Conservation (phyloP, 2,329 filamentous ascomycete genomes). For the Cytospora chrysosperma region DNA sequence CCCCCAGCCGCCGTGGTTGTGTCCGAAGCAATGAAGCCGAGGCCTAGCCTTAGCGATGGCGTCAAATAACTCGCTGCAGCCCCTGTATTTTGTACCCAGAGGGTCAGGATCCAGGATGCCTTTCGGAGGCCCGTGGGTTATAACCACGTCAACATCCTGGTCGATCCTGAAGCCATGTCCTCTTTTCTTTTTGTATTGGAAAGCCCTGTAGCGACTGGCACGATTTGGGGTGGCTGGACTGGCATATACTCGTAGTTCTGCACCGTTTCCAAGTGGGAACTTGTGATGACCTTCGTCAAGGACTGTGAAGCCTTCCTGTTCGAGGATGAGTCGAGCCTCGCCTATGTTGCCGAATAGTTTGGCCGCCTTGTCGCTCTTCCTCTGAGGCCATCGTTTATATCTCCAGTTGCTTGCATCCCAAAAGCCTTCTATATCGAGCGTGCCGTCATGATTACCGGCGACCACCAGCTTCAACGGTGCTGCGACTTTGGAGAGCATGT, state of each 20-base stretch:
- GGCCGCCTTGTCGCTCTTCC: neutral
- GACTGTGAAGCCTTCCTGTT: conserved; percentile 34
- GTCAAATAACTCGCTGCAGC: conserved; percentile 34
- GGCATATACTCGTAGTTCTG: conserved; percentile 42
- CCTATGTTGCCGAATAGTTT: neutral
- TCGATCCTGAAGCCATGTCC: conserved; percentile 32
- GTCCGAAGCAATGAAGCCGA: conserved; percentile 39
- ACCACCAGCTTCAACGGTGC: conserved; percentile 50
- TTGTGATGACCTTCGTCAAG: conserved; percentile 43
- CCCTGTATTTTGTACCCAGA: conserved; percentile 29
- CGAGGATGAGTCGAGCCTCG: neutral
- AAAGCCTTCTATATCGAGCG: conserved; percentile 32
- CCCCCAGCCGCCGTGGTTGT: conserved; percentile 36
- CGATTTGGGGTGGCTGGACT: conserved; percentile 45
- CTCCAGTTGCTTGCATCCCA: conserved; percentile 17
- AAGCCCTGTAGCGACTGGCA: conserved; percentile 37
- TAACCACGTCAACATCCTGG: conserved; percentile 32
- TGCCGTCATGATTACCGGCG: conserved; percentile 53
- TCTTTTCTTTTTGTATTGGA: conserved; percentile 40
- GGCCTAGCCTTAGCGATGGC: conserved; percentile 33
- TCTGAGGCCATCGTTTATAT: neutral
- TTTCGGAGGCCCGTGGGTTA: conserved; percentile 38
- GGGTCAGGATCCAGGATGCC: conserved; percentile 42
- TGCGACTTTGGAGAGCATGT: conserved; percentile 30
- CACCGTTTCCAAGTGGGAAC: conserved; percentile 42